Evolutionary conservation across 176 grass and related monocot species (phyloP).

Genomic region (Ensete glaucum): DNA sequence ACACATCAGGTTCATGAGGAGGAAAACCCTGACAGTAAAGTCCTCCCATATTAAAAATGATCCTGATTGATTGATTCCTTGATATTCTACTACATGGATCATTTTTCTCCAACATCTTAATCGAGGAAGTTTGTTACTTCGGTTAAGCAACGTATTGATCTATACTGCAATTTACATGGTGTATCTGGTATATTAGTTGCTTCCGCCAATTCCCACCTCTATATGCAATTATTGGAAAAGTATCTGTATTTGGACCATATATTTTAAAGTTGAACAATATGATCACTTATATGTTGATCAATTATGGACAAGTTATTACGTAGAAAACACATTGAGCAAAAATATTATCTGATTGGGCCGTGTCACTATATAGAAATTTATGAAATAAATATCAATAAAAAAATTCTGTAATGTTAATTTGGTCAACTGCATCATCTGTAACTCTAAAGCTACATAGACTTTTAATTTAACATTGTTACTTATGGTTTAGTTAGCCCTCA

Average conservation of each 20-base stretch:
- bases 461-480: too few relatives aligned
- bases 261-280: background rate
- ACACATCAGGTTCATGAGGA: slow-evolving; percentile 79
- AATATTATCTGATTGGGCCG: background rate
- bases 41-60: background rate
- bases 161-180: background rate
- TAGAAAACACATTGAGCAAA: background rate
- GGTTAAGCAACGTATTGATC: background rate
- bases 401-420: background rate
- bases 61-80: background rate
- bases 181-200: background rate
- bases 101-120: background rate
- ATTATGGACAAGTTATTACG: background rate
- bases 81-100: background rate
- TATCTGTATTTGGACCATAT: background rate
- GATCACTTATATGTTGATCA: background rate
- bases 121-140: background rate
- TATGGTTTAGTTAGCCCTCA: too few relatives aligned
- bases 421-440: background rate
- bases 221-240: background rate
- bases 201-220: background rate
- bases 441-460: too few relatives aligned
- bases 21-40: background rate
- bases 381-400: background rate
- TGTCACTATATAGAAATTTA: background rate